Evolutionary conservation across 768 basidiomycete genomes (phyloP), one percentile per base, ranked within the genome.

Genomic region (Lactarius quietus): DNA sequence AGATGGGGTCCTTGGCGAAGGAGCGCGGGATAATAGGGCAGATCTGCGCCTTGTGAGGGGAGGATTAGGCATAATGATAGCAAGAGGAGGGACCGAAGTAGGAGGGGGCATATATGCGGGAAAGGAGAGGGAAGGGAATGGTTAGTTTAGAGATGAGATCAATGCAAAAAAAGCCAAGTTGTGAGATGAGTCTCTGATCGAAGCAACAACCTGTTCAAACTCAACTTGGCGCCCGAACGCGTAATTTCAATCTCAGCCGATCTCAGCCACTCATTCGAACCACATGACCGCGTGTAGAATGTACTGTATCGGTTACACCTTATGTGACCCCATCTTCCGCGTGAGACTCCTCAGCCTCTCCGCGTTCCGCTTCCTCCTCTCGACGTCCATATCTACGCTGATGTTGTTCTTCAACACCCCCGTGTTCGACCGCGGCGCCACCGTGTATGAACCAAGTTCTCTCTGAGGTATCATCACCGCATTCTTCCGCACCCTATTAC

Each of bases 391-490:
- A 65, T 90, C 89, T 26, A 93, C 89, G 58, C 86, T 88, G 35
- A 74, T 69, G 69, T 81, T 87, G 57, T 74, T 76, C 71, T 81
- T 80, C 60, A 78, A 68, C 43, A 85, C 70, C 2, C 87, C 88
- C 6, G 81, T 76, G 59, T 82, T 86, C 59, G 74, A 70, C 70
- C 73, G 83, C 9, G 93, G 93, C 45, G 92, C 93, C 31, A 94
- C 84, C 0, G 89, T 89, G 75, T 93, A 95, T 65, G 80, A 88
- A 58, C 88, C 87, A 17, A 93, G 73, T 64, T 89, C 84, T 60
- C 87, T 78, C 74, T 90, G 84, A 2, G 93, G 93, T 62, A 95
- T 93, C 78, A 84, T 82, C 38, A 94, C 93, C 3, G 90, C 89
- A 62, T 94, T 90, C 81, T 85, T 87, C 73, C 85, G 81, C 61